Conservation (phyloP, 148 eudicot genomes). For the Oxyria digyna region DNA sequence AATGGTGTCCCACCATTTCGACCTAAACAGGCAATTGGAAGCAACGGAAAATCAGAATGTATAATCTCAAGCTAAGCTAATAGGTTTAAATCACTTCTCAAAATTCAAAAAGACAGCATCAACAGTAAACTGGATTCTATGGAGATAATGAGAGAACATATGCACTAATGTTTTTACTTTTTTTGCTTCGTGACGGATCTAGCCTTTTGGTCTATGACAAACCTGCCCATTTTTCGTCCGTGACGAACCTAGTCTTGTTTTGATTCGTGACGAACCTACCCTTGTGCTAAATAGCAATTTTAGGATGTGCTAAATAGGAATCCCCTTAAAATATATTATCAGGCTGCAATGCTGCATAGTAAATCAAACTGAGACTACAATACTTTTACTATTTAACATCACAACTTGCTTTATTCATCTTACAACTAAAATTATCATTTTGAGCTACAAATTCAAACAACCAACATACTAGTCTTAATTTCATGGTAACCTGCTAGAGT, state of each 20-base stretch:
- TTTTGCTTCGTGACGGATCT: too few species aligned
- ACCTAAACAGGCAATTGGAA: slow-evolving; percentile 26
- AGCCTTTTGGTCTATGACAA: too few species aligned
- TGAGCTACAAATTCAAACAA: background rate
- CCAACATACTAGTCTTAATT: background rate
- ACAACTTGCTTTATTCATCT: background rate
- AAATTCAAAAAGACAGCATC: background rate
- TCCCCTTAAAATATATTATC: background rate
- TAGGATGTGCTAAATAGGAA: too few species aligned
- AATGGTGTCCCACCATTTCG: slow-evolving; percentile 84
- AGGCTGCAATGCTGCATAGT: background rate
- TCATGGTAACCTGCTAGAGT: background rate
- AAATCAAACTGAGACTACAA: background rate
- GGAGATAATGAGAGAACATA: too few species aligned
- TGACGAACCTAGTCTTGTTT: too few species aligned
- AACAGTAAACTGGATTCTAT: background rate
- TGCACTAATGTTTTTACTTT: too few species aligned
- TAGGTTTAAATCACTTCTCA: slow-evolving; percentile 1
- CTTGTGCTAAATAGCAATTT: too few species aligned
- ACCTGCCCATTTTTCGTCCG: too few species aligned
- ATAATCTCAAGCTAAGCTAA: background rate
- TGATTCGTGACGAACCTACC: too few species aligned
- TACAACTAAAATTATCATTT: background rate
- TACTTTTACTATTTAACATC: background rate
- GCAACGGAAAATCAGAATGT: background rate